These are phyloP conservation scores for Phytophthora hybrid DNA, from an alignment of 352 stramenopile species.

Conservation along the genomic window DNA sequence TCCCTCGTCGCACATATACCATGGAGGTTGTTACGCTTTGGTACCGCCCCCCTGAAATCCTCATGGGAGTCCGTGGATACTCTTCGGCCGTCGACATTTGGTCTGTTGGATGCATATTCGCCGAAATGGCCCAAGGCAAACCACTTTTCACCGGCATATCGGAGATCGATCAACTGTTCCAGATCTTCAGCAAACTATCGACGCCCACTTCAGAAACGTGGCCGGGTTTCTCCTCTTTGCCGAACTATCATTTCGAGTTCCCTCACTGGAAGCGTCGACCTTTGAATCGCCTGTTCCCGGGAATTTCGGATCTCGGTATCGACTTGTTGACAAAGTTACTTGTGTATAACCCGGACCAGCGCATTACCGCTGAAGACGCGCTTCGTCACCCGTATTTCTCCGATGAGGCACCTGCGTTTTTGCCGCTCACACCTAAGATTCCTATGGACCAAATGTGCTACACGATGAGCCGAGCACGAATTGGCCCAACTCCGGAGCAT, in stretches of 20 bases:
- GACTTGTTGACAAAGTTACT: constrained; percentile 81
- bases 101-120: constrained; percentile 98
- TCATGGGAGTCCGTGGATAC: constrained; percentile 90
- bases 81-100: constrained; percentile 93
- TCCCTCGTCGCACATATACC: constrained; percentile 90
- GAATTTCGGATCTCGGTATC: constrained; percentile 76
- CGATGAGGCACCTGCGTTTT: constrained; percentile 50
- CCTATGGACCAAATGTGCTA: constrained; percentile 86
- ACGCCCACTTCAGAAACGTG: constrained; percentile 97
- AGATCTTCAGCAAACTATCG: constrained; percentile 94
- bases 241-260: constrained; percentile 96
- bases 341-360: constrained; percentile 84
- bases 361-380: constrained; percentile 84
- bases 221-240: constrained; percentile 97
- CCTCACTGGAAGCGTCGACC: constrained; percentile 80
- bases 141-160: constrained; percentile 86
- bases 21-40: constrained; percentile 93
- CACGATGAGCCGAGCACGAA: constrained; percentile 54
- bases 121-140: constrained; percentile 94
- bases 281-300: constrained; percentile 74
- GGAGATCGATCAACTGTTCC: constrained; percentile 88
- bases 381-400: constrained; percentile 87
- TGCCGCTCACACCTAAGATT: constrained; percentile 66
- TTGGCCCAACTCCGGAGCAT: constrained; percentile 69
- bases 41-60: constrained; percentile 91